Conservation (phyloP, 495 filamentous ascomycete species). For the Hypoxylon lienhwacheense region DNA sequence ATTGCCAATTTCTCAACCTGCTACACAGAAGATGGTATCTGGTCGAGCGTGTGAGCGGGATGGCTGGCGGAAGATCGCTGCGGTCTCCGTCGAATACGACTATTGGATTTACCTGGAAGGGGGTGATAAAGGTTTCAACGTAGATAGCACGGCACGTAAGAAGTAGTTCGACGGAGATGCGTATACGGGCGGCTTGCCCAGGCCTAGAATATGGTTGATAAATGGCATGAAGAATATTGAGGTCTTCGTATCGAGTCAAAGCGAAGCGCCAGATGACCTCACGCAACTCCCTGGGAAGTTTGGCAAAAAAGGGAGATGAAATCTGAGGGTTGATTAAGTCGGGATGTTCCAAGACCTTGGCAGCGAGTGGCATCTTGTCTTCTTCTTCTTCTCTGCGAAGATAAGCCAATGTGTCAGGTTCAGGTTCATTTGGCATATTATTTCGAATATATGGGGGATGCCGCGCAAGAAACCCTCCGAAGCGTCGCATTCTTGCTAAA, state of each 20-base stretch:
- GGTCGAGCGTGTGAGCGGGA: constrained; percentile 17
- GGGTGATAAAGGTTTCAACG: constrained; percentile 33
- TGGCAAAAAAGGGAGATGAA: constrained; percentile 22
- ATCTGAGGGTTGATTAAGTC: constrained; percentile 21
- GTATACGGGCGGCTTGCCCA: constrained; percentile 29
- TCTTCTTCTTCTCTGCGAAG: no score
- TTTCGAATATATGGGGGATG: no score
- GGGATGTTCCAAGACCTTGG: constrained; percentile 22
- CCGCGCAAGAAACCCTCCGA: no score
- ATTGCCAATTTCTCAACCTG: constrained; percentile 35
- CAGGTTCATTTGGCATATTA: not conserved
- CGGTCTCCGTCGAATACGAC: constrained; percentile 28
- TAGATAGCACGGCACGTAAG: constrained; percentile 36
- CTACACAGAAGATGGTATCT: constrained; percentile 3
- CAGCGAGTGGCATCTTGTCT: constrained; percentile 29
- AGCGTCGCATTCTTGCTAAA: no score
- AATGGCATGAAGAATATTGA: constrained; percentile 18
- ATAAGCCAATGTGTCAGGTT: not conserved
- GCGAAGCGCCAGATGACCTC: constrained; percentile 35
- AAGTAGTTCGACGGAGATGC: constrained; percentile 24
- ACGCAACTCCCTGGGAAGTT: constrained; percentile 34
- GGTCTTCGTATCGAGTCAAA: constrained; percentile 34
- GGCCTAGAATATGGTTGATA: constrained; percentile 18
- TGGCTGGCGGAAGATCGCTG: constrained; percentile 17
- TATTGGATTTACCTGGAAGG: constrained; percentile 36